Evolutionary conservation across 768 basidiomycete species (phyloP).

Genomic region (Podaxis mareebaensis): DNA sequence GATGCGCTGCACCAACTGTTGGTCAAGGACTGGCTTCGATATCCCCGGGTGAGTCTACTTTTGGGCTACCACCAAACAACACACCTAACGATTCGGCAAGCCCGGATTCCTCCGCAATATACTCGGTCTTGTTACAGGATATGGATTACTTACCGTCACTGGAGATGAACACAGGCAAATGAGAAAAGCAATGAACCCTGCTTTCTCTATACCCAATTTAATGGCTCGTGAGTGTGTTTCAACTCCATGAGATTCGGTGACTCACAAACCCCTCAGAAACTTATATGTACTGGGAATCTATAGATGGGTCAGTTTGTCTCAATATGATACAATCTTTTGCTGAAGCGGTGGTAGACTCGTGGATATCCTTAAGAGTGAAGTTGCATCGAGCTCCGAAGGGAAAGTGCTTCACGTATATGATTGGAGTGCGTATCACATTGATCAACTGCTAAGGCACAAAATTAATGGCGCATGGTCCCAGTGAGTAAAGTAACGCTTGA

Average conservation of each 20-base stretch:
- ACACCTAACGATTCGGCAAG: conserved; percentile 23
- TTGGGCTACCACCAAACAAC: background rate
- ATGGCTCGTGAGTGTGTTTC: conserved; percentile 33
- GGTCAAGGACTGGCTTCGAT: conserved; percentile 45
- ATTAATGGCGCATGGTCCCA: conserved; percentile 11
- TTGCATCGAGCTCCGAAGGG: conserved; percentile 19
- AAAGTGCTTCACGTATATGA: conserved; percentile 35
- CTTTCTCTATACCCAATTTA: conserved; percentile 47
- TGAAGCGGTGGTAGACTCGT: background rate
- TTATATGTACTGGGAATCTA: conserved; percentile 41
- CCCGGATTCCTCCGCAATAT: conserved; percentile 44
- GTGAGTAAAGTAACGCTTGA: conserved; percentile 44
- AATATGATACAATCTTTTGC: background rate
- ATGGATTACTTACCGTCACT: conserved; percentile 49
- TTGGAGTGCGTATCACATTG: conserved; percentile 30
- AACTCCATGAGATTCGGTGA: background rate
- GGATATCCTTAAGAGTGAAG: conserved; percentile 23
- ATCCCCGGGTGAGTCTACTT: conserved; percentile 37
- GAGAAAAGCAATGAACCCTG: conserved; percentile 53
- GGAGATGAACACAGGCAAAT: conserved; percentile 50
- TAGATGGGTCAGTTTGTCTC: conserved; percentile 33
- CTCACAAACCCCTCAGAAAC: conserved; percentile 33
- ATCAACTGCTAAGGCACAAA: background rate
- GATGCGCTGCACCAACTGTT: conserved; percentile 47
- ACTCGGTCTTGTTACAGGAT: conserved; percentile 42